Percentiles rank a stretch among this genome's conserved stretches.
phyloP scores from a whole-genome alignment of 306 rosid genomes.

The Urtica urens region DNA sequence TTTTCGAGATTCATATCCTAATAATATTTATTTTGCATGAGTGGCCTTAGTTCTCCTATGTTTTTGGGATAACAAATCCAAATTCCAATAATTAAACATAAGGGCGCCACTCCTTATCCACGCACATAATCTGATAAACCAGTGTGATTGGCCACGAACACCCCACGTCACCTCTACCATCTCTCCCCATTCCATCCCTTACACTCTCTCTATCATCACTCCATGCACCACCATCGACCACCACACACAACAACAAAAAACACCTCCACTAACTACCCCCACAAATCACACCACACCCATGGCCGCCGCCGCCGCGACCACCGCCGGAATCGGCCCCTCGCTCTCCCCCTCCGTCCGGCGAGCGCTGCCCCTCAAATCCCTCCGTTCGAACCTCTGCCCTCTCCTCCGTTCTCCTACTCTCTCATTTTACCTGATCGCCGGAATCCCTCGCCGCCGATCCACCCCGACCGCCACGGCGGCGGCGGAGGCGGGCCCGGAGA shows the following conservation, averaged over 20 bases:
- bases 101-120: conserved; percentile 51
- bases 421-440: too few relatives aligned
- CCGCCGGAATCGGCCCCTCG: conserved; percentile 46
- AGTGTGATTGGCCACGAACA: conserved; percentile 34
- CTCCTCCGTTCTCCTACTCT: conserved; percentile 29
- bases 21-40: too few relatives aligned
- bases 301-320: conserved; percentile 59
- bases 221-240: background rate
- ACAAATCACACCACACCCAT: conserved; percentile 19
- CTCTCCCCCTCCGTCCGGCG: conserved; percentile 34
- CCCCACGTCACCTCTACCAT: conserved; percentile 41
- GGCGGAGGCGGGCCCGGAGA: background rate
- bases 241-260: background rate
- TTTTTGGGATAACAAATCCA: too few relatives aligned
- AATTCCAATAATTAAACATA: too few relatives aligned
- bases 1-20: too few relatives aligned
- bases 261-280: conserved; percentile 2
- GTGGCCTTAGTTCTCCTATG: too few relatives aligned
- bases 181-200: background rate
- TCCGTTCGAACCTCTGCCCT: conserved; percentile 16
- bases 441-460: too few relatives aligned
- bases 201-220: background rate
- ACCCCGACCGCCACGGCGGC: conserved; percentile 12
- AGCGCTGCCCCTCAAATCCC: conserved; percentile 28
- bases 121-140: conserved; percentile 13